Evolutionary conservation across 106 monocot genomes (phyloP).

Genomic region (Dioscorea alata): DNA sequence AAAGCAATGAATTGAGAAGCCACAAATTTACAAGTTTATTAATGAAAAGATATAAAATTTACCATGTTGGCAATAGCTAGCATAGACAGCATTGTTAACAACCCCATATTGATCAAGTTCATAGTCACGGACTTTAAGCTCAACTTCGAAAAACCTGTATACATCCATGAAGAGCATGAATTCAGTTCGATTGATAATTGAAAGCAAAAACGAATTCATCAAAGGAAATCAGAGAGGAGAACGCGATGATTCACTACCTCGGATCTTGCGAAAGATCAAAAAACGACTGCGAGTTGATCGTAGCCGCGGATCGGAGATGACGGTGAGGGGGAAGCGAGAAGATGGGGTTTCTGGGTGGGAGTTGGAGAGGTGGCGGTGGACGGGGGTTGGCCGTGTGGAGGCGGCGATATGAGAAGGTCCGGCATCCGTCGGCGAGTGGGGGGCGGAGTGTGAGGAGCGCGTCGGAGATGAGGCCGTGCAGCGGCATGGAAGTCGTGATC

Average conservation of each 20-base stretch:
- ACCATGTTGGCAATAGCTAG: conserved; percentile 94
- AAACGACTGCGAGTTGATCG: not conserved
- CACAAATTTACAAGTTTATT: no score
- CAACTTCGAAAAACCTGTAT: conserved; percentile 56
- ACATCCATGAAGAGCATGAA: conserved; percentile 20
- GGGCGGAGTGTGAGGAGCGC: not conserved
- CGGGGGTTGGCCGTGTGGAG: not conserved
- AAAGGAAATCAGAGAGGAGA: not conserved
- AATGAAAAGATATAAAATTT: not conserved
- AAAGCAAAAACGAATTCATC: not conserved
- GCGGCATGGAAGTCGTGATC: not conserved
- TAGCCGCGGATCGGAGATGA: not conserved
- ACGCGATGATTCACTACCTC: not conserved
- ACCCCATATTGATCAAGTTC: conserved; percentile 96
- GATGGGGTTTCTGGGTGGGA: not conserved
- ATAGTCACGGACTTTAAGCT: conserved; percentile 80
- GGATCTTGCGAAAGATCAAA: not conserved
- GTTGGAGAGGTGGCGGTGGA: not conserved
- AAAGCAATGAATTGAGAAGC: no score
- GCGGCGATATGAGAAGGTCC: not conserved
- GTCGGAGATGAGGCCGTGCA: not conserved
- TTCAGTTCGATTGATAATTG: not conserved
- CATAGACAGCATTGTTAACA: conserved; percentile 86
- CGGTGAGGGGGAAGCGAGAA: not conserved
- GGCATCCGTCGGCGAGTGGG: not conserved